Percentiles rank a stretch among this genome's conserved stretches.
Conservation (phyloP, 345 rosid species). For the Atalantia buxifolia region DNA sequence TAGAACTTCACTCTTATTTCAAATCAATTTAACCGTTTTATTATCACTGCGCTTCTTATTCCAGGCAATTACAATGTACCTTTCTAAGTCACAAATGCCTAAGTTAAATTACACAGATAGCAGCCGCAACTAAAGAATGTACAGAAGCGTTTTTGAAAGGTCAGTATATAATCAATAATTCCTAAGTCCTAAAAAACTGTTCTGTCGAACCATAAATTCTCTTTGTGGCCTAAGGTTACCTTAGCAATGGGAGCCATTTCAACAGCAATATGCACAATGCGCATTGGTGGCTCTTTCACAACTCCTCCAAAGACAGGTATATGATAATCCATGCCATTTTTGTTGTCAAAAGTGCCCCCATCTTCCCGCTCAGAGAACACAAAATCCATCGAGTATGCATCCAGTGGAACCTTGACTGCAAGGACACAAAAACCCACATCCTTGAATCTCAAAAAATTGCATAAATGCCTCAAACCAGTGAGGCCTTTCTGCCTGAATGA, state of each 20-base stretch:
- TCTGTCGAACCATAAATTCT: not conserved
- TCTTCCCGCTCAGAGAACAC: constrained; percentile 91
- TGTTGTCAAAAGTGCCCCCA: constrained; percentile 84
- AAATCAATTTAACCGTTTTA: not conserved
- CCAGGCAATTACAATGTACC: not conserved
- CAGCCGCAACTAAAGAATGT: not conserved
- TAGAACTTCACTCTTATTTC: not conserved
- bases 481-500: not conserved
- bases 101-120: not conserved
- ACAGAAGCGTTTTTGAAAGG: not conserved
- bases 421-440: constrained; percentile 21
- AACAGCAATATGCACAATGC: constrained; percentile 86
- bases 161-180: not conserved
- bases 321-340: constrained; percentile 77
- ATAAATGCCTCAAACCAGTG: not conserved
- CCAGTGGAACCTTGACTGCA: constrained; percentile 87
- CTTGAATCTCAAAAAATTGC: not conserved
- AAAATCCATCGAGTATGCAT: constrained; percentile 95
- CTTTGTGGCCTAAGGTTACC: constrained; percentile 34
- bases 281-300: constrained; percentile 80
- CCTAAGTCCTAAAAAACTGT: not conserved
- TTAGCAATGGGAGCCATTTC: constrained; percentile 99
- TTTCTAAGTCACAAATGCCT: not conserved
- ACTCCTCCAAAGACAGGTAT: constrained; percentile 74
- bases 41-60: not conserved